Evolutionary conservation across 495 filamentous ascomycete genomes (phyloP), one percentile per base, ranked within the genome.

Genomic region (Melanomma pulvis-pyrius): DNA sequence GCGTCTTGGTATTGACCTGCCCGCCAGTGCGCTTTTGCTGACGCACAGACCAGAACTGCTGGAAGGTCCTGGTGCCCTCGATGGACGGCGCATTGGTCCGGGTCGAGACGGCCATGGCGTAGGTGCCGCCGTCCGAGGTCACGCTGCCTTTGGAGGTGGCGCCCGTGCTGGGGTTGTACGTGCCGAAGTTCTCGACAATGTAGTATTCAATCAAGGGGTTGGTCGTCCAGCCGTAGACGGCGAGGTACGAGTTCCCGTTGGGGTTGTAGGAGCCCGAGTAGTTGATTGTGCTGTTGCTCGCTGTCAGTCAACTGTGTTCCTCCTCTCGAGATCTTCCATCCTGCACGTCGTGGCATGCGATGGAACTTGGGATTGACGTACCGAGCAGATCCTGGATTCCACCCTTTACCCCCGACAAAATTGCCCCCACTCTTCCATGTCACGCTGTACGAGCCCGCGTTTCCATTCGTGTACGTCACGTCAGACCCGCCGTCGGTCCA

Each of bases 161-260:
- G 36, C 74, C 77, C 29, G 75, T 76, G 29, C 74, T 75, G 1
- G 84, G 86, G 73, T 87, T 81, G 71, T 82, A 86, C 51, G 70
- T 77, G 39, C 84, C 84, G 74, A 79, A 86, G 70, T 78, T 77
- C 72, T 88, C 86, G 54, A 88, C 74, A 59, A 89, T 81, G 76
- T 88, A 88, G 76, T 87, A 88, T 65, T 89, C 86, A 60, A 87
- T 79, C 2, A 88, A 78, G 0, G 87, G 86, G 74, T 80, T 79
- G 13, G 74, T 79, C 25, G 84, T 87, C 87, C 85, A 88, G 56
- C 85, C 85, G 71, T 88, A 87, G 66, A 89, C 75, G 49, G 84
- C 70, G 25, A 89, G 81, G 71, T 88, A 88, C 39, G 79, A 78
- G 22, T 86, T 86, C 17, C 86, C 85, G 17, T 79, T 80, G 55